A percentile compares a stretch with the other conserved stretches of the same genome.
Evolutionary conservation across 78 protist genomes (phyloP).

Genomic region (Pigoraptor vietnamica): DNA sequence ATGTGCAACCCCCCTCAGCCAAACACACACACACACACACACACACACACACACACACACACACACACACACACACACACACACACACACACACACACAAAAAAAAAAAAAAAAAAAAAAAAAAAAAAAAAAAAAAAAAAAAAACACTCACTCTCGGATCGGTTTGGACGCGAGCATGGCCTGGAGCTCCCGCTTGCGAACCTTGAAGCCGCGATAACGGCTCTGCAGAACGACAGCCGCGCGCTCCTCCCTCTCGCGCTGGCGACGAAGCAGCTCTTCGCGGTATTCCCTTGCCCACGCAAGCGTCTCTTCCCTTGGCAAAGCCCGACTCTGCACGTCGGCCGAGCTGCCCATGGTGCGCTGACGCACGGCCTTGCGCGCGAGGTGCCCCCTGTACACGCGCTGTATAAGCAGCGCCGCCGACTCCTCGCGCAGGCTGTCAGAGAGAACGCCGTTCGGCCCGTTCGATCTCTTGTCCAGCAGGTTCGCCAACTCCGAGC

Average conservation of each 20-base stretch:
- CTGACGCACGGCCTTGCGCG: too few species aligned
- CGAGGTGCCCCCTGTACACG: not conserved
- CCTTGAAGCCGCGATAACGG: not conserved
- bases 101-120: too few species aligned
- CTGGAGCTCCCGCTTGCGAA: not conserved
- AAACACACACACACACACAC: too few species aligned
- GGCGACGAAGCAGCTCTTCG: not conserved
- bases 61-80: not conserved
- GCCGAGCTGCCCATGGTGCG: too few species aligned
- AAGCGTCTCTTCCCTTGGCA: not conserved
- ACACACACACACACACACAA: not conserved
- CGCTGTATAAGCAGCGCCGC: not conserved
- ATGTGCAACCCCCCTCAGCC: too few species aligned
- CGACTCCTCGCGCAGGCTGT: not conserved
- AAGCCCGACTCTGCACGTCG: not conserved
- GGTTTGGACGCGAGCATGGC: not conserved
- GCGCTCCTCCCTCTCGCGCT: not conserved
- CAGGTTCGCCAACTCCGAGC: too few species aligned
- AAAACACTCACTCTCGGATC: not conserved
- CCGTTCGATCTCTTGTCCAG: too few species aligned
- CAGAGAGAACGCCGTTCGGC: too few species aligned
- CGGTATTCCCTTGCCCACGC: not conserved
- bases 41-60: too few species aligned
- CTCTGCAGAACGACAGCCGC: not conserved
- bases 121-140: too few species aligned